These are phyloP conservation scores for Cafeteria roenbergensis DNA, from an alignment of 108 stramenopile genomes.

Conservation along the genomic window DNA sequence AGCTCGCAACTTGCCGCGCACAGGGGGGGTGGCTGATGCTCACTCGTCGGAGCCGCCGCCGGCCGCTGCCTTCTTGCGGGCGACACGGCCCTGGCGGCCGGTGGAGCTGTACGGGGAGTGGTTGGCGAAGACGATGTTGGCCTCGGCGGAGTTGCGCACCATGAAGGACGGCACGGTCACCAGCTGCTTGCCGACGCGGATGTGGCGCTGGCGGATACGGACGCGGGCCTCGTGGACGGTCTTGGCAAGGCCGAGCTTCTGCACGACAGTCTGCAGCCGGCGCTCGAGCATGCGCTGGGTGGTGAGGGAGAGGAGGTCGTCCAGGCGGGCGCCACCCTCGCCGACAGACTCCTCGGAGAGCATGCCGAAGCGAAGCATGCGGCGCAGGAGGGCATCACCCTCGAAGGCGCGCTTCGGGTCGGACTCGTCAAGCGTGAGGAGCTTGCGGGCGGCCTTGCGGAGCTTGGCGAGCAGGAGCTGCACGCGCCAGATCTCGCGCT, in stretches of 20 bases:
- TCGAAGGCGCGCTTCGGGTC: constrained; percentile 97
- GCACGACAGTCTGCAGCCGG: constrained; percentile 87
- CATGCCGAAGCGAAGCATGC: constrained; percentile 87
- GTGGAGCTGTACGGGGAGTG: constrained; percentile 85
- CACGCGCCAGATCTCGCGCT: constrained; percentile 99
- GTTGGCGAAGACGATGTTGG: constrained; percentile 92
- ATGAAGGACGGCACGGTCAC: constrained; percentile 96
- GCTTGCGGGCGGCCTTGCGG: constrained; percentile 90
- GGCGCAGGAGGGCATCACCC: constrained; percentile 90
- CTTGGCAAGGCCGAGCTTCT: constrained; percentile 97
- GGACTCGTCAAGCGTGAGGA: constrained; percentile 84
- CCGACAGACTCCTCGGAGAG: constrained; percentile 84
- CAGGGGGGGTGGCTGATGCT: too few relatives aligned
- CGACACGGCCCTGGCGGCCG: constrained; percentile 91
- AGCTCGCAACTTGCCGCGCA: too few relatives aligned
- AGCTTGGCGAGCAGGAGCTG: constrained; percentile 97
- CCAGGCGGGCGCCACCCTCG: constrained; percentile 77
- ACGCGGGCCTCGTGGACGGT: constrained; percentile 97
- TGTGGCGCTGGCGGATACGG: constrained; percentile 96
- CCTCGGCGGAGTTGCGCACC: constrained; percentile 85
- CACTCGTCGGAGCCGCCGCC: constrained; percentile 75
- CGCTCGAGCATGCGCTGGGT: constrained; percentile 95
- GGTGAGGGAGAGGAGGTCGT: constrained; percentile 89
- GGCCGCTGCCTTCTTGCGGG: constrained; percentile 82
- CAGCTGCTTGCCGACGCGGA: constrained; percentile 87